A percentile compares a stretch with the other conserved stretches of the same genome.
Conservation (phyloP, 2,329 filamentous ascomycete species). For the Penicillium thymicola region DNA sequence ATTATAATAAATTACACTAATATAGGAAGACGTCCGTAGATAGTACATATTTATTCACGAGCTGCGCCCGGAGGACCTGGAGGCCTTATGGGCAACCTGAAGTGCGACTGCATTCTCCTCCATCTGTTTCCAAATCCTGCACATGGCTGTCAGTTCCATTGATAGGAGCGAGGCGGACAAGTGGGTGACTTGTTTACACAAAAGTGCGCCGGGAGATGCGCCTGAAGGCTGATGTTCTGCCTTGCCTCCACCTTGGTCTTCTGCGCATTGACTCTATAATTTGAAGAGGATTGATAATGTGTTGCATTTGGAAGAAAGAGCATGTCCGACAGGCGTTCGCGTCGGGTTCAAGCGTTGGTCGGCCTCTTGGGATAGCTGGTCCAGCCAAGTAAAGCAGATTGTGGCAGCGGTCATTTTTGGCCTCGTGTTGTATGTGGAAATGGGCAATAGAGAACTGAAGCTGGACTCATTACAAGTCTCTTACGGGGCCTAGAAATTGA, state of each 20-base stretch:
- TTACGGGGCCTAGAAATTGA: neutral
- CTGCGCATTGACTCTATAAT: constrained; percentile 2
- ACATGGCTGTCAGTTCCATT: neutral
- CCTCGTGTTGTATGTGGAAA: neutral
- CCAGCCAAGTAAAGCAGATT: neutral
- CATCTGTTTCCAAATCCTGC: constrained; percentile 1
- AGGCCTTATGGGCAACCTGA: constrained; percentile 1
- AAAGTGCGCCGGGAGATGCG: constrained; percentile 4
- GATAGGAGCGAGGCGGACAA: neutral
- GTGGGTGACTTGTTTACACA: neutral
- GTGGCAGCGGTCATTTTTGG: neutral
- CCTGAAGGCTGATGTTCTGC: constrained; percentile 1
- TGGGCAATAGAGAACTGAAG: neutral
- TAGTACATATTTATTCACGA: neutral
- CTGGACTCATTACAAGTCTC: neutral
- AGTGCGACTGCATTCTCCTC: neutral
- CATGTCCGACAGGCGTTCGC: constrained; percentile 1
- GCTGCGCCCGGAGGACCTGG: neutral
- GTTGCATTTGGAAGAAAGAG: constrained; percentile 1
- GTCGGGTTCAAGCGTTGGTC: neutral
- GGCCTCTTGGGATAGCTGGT: neutral
- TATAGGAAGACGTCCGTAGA: no score
- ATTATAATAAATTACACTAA: no score
- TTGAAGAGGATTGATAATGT: constrained; percentile 1
- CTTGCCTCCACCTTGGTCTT: constrained; percentile 1